These are phyloP conservation scores for Domatiomyces globalis DNA, from an alignment of 2,329 filamentous ascomycete species.

Conservation along the genomic window DNA sequence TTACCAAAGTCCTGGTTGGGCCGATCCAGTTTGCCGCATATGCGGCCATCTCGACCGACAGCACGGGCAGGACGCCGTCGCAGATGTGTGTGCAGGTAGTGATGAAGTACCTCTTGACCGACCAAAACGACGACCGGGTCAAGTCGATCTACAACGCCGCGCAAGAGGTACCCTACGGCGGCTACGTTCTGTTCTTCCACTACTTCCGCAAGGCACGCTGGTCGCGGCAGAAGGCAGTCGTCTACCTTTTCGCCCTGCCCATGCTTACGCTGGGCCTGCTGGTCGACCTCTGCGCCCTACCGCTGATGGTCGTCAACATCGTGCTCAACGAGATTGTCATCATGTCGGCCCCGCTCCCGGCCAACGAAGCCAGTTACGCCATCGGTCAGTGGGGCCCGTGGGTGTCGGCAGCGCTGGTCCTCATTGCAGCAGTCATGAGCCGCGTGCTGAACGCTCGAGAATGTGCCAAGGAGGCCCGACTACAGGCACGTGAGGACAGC, in stretches of 20 bases:
- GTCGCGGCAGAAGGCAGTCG: slow-evolving; percentile 3
- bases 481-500: slow-evolving; percentile 5
- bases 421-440: slow-evolving; percentile 19
- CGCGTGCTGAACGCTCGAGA: slow-evolving; percentile 4
- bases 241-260: slow-evolving; percentile 9
- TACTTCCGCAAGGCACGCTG: slow-evolving; percentile 11
- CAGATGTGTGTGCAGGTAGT: slow-evolving; percentile 11
- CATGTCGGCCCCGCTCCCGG: slow-evolving; percentile 12
- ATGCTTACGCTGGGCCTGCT: slow-evolving; percentile 17
- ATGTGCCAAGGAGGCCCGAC: slow-evolving; percentile 3
- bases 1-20: slow-evolving; percentile 12
- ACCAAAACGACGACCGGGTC: slow-evolving; percentile 9
- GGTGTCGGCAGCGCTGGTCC: slow-evolving; percentile 15
- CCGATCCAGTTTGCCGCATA: slow-evolving; percentile 18
- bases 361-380: slow-evolving; percentile 15
- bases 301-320: slow-evolving; percentile 18
- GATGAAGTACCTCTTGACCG: slow-evolving; percentile 14
- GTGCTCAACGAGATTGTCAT: slow-evolving; percentile 19
- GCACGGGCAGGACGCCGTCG: slow-evolving; percentile 14
- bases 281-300: slow-evolving; percentile 16
- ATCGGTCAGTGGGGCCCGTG: slow-evolving; percentile 20
- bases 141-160: slow-evolving; percentile 18
- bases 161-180: slow-evolving; percentile 17
- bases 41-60: slow-evolving; percentile 15
- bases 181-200: slow-evolving; percentile 17